Percentiles rank a stretch among this genome's conserved stretches.
Evolutionary conservation across 1,284 basidiomycete species (phyloP).

Genomic region (Pascua guehoae): DNA sequence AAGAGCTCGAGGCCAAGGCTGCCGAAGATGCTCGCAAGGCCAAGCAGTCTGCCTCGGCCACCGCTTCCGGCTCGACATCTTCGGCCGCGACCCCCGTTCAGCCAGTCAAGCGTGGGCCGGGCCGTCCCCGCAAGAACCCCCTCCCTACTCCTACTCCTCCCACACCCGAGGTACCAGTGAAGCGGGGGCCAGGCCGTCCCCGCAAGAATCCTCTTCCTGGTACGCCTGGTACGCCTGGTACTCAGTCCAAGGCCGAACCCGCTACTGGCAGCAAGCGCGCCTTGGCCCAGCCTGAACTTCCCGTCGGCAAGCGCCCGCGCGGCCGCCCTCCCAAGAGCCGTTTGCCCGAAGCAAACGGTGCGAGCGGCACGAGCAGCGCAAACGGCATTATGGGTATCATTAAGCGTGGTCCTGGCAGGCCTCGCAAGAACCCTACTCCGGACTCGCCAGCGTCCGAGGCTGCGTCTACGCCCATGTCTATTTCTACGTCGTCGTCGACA

Average conservation of each 20-base stretch:
- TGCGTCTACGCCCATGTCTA: neutral
- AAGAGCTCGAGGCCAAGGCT: slow-evolving; percentile 13
- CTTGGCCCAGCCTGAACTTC: too few relatives aligned
- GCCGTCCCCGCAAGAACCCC: slow-evolving; percentile 17
- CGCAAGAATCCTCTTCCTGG: slow-evolving; percentile 1
- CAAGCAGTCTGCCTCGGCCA: neutral
- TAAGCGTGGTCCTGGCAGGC: neutral
- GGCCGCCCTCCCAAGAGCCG: too few relatives aligned
- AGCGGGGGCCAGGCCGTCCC: neutral
- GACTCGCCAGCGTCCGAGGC: neutral
- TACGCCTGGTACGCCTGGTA: neutral
- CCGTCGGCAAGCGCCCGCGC: too few relatives aligned
- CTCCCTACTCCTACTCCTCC: slow-evolving; percentile 7
- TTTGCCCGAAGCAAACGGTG: too few relatives aligned
- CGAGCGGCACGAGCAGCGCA: too few relatives aligned
- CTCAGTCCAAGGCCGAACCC: too few relatives aligned
- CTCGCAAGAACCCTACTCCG: slow-evolving; percentile 1
- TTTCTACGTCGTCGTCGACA: too few relatives aligned
- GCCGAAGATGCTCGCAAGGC: slow-evolving; percentile 1
- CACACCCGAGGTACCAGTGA: slow-evolving; percentile 1
- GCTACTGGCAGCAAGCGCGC: too few relatives aligned
- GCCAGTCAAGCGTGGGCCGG: slow-evolving; percentile 3
- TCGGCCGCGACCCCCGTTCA: neutral
- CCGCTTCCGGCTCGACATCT: neutral
- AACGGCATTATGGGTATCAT: neutral